These are phyloP conservation scores for Mortierella claussenii DNA, from an alignment of 192 early-diverging fungal species.

Conservation along the genomic window DNA sequence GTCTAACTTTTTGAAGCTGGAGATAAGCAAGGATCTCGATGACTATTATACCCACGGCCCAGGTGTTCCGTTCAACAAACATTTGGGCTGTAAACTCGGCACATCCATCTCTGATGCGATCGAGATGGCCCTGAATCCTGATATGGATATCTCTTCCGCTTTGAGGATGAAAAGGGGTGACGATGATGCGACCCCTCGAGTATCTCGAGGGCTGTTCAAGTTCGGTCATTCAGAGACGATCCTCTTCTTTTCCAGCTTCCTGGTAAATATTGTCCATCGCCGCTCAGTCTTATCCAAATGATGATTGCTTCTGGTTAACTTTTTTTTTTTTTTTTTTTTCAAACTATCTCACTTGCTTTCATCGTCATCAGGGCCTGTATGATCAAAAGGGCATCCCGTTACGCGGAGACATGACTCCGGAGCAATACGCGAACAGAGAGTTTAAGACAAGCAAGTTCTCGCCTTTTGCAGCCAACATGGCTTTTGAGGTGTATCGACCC, in stretches of 20 bases:
- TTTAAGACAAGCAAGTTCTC: constrained; percentile 32
- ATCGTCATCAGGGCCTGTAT: constrained; percentile 19
- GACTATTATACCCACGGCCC: constrained; percentile 42
- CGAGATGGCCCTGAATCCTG: constrained; percentile 1
- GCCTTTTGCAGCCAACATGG: constrained; percentile 39
- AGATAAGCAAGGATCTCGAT: constrained; percentile 26
- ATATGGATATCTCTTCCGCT: neutral
- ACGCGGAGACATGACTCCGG: constrained; percentile 27
- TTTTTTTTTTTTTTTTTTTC: neutral
- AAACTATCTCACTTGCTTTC: neutral
- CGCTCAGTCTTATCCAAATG: too few relatives aligned
- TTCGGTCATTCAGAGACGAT: constrained; percentile 49
- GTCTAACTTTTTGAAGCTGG: constrained; percentile 15
- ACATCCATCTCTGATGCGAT: constrained; percentile 16
- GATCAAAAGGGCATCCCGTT: constrained; percentile 15
- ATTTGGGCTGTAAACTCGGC: constrained; percentile 33
- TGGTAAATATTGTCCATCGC: too few relatives aligned
- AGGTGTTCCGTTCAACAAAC: constrained; percentile 41
- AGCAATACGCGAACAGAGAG: constrained; percentile 24
- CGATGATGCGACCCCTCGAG: constrained; percentile 14
- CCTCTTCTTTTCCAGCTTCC: constrained; percentile 35
- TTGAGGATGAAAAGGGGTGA: neutral
- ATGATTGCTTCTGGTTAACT: too few relatives aligned
- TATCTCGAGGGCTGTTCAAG: constrained; percentile 26
- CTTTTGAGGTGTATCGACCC: constrained; percentile 35